Evolutionary conservation across 2,329 filamentous ascomycete species (phyloP).

Genomic region (Sclerotinia sclerotiorum): DNA sequence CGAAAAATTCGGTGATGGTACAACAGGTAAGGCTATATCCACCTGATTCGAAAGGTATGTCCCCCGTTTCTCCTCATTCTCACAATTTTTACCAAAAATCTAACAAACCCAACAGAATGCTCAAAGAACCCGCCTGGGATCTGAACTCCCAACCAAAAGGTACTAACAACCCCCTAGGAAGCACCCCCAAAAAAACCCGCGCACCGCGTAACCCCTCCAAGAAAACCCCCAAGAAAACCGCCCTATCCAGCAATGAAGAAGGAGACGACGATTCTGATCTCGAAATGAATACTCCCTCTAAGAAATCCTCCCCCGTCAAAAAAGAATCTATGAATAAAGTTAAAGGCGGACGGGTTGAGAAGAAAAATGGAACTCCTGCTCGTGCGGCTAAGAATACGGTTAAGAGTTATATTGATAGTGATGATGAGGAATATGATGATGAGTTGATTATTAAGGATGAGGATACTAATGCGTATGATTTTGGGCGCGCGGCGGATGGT

Average conservation of each 20-base stretch:
- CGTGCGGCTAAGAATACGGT: slow-evolving; percentile 2
- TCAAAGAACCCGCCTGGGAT: slow-evolving; percentile 33
- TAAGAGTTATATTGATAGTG: slow-evolving; percentile 17
- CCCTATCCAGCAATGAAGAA: slow-evolving; percentile 10
- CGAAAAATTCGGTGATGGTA: slow-evolving; percentile 33
- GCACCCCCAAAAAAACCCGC: slow-evolving; percentile 18
- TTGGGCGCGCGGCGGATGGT: background rate
- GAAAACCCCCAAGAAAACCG: slow-evolving; percentile 16
- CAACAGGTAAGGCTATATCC: slow-evolving; percentile 37
- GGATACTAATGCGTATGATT: background rate
- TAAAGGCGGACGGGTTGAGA: slow-evolving; percentile 30
- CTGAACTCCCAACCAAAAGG: slow-evolving; percentile 22
- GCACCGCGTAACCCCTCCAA: background rate
- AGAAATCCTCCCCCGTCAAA: slow-evolving; percentile 30
- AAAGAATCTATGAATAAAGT: slow-evolving; percentile 31
- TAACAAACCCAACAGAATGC: slow-evolving; percentile 24
- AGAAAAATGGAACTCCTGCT: background rate
- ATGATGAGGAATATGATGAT: slow-evolving; percentile 25
- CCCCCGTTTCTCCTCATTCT: background rate
- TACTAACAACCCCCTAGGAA: slow-evolving; percentile 25
- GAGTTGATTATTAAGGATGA: slow-evolving; percentile 12
- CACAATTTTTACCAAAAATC: background rate
- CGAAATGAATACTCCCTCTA: slow-evolving; percentile 22
- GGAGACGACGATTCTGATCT: slow-evolving; percentile 25
- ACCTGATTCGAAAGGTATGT: slow-evolving; percentile 35